Evolutionary conservation across 345 rosid genomes (phyloP), one percentile per base, ranked within the genome.

Genomic region (Bruguiera gymnorhiza): DNA sequence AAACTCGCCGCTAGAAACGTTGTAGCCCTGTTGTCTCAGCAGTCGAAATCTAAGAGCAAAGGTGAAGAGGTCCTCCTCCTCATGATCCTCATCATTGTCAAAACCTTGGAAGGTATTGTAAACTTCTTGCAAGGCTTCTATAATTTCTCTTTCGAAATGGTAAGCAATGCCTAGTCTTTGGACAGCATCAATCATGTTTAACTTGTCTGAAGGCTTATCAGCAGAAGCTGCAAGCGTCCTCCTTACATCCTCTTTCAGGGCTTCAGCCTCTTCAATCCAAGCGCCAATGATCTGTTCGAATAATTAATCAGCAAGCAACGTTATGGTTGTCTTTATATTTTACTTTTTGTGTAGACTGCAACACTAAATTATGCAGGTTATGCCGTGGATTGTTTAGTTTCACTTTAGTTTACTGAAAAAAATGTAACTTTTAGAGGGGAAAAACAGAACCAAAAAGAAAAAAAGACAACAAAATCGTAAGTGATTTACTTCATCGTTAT

Each of bases 31-130:
- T 52, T 79, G 63, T n/a, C 79, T 57, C 6, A 72, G 62, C 52
- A 75, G 20, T 4, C 72, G 76, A 63, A 79, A 79, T 27, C 54
- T 60, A 34, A 75, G 71, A 53, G 82, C 69, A 15, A 26, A 56
- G 1, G 60, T 56, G 59, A 16, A 3, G 11, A 76, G 71, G 4
- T 68, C 32, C n/a, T 16, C 31, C 2, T 20, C 29, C n/a, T 8
- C 37, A n/a, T 37, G 26, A 21, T 6, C 58, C 0, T 21, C 58
- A 7, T 8, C 26, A 7, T n/a, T 27, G 2, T 19, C n/a, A 19
- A 53, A 5, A n/a, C 20, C 58, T 37, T 31, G 26, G 31, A 18
- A 54, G 13, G 8, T 55, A 1, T 18, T 24, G 18, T 39, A 48
- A 18, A 65, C 16, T 7, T 43, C 37, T 9, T 53, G 27, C 19